Conservation (phyloP, 306 rosid genomes). For the Lathyrus oleraceus region DNA sequence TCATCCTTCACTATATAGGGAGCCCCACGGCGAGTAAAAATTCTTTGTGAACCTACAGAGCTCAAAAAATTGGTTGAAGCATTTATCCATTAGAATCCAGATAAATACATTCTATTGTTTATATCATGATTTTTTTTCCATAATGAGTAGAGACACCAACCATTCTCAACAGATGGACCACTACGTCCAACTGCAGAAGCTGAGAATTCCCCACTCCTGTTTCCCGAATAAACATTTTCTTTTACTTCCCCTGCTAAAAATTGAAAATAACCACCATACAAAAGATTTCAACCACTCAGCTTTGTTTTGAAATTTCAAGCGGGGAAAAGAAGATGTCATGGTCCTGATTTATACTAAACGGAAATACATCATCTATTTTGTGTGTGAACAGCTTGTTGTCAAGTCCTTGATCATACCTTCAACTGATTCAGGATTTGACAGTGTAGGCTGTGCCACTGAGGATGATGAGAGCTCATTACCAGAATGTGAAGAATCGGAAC, state of each 20-base stretch:
- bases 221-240: conserved; percentile 49
- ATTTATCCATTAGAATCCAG: conserved; percentile 19
- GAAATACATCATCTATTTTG: conserved; percentile 13
- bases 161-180: conserved; percentile 56
- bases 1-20: conserved; percentile 65
- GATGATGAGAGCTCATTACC: conserved; percentile 54
- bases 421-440: conserved; percentile 49
- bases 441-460: conserved; percentile 47
- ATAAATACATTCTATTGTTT: neutral
- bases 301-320: conserved; percentile 30
- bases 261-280: conserved; percentile 34
- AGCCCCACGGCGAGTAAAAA: conserved; percentile 73
- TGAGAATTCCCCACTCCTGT: conserved; percentile 54
- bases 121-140: neutral
- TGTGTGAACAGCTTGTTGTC: conserved; percentile 16
- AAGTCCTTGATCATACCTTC: conserved; percentile 59
- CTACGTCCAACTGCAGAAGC: conserved; percentile 55
- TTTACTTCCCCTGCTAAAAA: conserved; percentile 45
- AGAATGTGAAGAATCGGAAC: conserved; percentile 61
- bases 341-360: neutral
- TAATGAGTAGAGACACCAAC: conserved; percentile 42
- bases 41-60: conserved; percentile 61
- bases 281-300: conserved; percentile 28
- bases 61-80: conserved; percentile 24
- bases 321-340: conserved; percentile 12